Percentiles rank a stretch among this genome's conserved stretches.
These are phyloP conservation scores for Plasmodium fragile DNA, from an alignment of 169 alveolate species.

Conservation along the genomic window DNA sequence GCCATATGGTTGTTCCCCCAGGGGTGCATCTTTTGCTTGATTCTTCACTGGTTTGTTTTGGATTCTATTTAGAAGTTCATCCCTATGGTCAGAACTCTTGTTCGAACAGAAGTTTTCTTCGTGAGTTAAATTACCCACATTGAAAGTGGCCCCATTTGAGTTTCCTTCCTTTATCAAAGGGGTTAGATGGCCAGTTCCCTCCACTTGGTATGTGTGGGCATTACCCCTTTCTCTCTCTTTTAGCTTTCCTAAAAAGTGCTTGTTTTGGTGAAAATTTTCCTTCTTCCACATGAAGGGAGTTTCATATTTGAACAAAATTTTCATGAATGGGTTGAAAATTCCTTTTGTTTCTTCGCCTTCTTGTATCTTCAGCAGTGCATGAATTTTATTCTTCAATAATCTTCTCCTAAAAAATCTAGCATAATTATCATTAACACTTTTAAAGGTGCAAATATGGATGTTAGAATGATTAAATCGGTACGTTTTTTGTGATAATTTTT, in stretches of 20 bases:
- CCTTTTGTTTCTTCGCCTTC: neutral
- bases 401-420: neutral
- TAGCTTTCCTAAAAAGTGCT: neutral
- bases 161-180: neutral
- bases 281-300: neutral
- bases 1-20: neutral
- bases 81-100: neutral
- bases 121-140: neutral
- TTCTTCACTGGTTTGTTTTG: neutral
- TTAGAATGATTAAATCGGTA: neutral
- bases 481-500: neutral
- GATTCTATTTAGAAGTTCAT: neutral
- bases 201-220: neutral
- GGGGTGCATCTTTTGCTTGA: neutral
- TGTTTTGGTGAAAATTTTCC: neutral
- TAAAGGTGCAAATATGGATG: neutral
- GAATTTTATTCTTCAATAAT: neutral
- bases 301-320: neutral
- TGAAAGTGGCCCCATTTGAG: neutral
- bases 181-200: neutral
- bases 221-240: neutral
- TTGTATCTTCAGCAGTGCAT: neutral
- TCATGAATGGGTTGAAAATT: neutral
- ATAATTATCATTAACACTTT: neutral
- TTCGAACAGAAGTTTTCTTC: neutral